Evolutionary conservation across 2,329 filamentous ascomycete species (phyloP), one percentile per base, ranked within the genome.

Genomic region (Tolypocladium cylindrosporum): DNA sequence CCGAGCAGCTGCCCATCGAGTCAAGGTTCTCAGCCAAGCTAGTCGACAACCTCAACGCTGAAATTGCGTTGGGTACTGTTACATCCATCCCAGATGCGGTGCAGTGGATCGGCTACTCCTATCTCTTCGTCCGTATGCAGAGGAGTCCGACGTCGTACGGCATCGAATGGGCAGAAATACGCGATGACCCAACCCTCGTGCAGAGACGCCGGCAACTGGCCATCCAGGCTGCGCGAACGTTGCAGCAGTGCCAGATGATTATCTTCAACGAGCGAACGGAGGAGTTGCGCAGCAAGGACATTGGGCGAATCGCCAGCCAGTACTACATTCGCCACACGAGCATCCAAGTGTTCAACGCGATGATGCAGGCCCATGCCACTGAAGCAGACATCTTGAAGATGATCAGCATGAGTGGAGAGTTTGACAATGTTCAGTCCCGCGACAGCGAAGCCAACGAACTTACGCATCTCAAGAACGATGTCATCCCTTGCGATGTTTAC

Each of bases 181-280:
- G 86, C 39, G 89, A 97, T 64, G 94, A 99, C 66, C 92, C 91
- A 0, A 87, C 86, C 59, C 81, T 99, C 34, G 91, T 97, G 2
- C 88, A 94, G 67, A 82, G 93, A 64, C 85, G 94, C 55, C 85
- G 92, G 3, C 87, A 94, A 63, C 78, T 99, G 56, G 88, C 94
- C 57, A 91, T 96, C 51, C 87, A 96, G 65, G 94, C 94, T 31
- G 94, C 94, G 0, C 82, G 87, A 50, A 89, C 90, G 6, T 76
- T 99, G 50, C 92, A 97, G 68, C 83, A 92, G 68, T 96, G 90
- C 65, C 94, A 99, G 73, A 99, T 99, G 95, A 94, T 99, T 67
- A 94, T 99, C 58, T 99, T 93, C 77, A 97, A 99, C 64, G 94
- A 97, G 68, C 84, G 80, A 21, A 99, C 93, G 0, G 93, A 97